Evolutionary conservation across 345 rosid species (phyloP).

Genomic region (Psidium friedrichsthalianum): DNA sequence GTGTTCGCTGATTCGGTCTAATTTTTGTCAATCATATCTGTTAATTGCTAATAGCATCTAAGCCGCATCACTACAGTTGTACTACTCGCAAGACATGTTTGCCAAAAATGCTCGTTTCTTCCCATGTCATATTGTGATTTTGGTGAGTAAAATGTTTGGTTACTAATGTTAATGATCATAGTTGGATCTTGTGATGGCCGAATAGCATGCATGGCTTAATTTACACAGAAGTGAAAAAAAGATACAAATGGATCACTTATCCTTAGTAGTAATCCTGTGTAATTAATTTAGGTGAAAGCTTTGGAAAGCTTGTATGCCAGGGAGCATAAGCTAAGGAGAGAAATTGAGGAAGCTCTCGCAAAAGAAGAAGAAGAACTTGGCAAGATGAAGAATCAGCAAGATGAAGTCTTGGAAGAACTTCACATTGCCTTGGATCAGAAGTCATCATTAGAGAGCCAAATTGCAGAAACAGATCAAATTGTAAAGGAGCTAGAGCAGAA

Average conservation of each 20-base stretch:
- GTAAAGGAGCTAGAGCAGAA: constrained; percentile 60
- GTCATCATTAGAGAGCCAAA: constrained; percentile 35
- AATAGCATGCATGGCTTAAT: neutral
- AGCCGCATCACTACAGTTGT: neutral
- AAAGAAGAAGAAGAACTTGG: constrained; percentile 48
- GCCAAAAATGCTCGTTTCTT: neutral
- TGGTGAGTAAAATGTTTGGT: neutral
- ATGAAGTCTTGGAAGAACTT: constrained; percentile 39
- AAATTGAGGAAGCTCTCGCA: constrained; percentile 45
- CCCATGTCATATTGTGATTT: neutral
- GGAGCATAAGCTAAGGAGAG: constrained; percentile 61
- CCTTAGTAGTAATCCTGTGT: neutral
- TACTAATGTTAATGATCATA: neutral
- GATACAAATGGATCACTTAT: neutral
- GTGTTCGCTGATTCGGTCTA: neutral
- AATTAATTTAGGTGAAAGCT: constrained; percentile 35
- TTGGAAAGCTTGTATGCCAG: constrained; percentile 42
- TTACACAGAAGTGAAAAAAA: neutral
- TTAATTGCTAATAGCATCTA: neutral
- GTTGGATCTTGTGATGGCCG: neutral
- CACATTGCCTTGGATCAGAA: constrained; percentile 31
- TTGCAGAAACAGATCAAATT: constrained; percentile 39
- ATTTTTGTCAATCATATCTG: neutral
- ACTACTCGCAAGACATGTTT: neutral
- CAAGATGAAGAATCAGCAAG: constrained; percentile 33